Base-by-base conservation (phyloP, 2,329 filamentous ascomycete species). In the Aspergillus uvarum region DNA sequence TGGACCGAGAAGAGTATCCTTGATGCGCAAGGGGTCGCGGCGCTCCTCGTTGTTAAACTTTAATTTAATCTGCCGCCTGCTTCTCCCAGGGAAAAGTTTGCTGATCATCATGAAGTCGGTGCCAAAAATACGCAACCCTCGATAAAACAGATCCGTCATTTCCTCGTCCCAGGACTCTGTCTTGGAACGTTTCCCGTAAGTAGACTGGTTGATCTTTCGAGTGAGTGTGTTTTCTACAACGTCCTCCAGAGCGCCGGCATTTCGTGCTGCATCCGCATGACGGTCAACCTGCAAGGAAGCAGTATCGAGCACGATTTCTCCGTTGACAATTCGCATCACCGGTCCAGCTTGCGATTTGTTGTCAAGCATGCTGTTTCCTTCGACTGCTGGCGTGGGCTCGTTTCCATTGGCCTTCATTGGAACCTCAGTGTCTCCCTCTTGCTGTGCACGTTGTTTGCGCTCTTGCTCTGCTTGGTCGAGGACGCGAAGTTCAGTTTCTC, bases 71-170 rank as follows among this genome's bases (percentile, higher is more conserved):
- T 85, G 81, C n/a, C 81, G 79, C n/a, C 86, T 78, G 10, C 82
- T 84, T 51, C 81, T 78, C 11, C 82, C 82, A 0, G 83, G 83
- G 64, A 88, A 87, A 75, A 88, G 79, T 61, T 84, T 83, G 66
- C 81, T 83, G 64, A 88, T 86, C 73, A 87, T 84, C 73, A 82
- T 81, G 65, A 89, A 89, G 68, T 89, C 86, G 0, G 85, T 88
- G 38, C 86, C 86, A 66, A 87, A 88, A 77, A 85, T 85, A 21
- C 80, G 78, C 14, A 89, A 76, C 1, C 84, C 85, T 50, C 86
- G 79, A 69, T 88, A 89, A 70, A 89, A 89, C 11, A 82, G 69
- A 47, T 87, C 83, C 0, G 86, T 88, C 63, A 81, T 74, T 14
- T 85, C 81, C 54, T 82, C 80, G 53, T 80, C 81, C 86, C 86